Percentiles rank a stretch among this genome's conserved stretches.
Conservation (phyloP, 495 filamentous ascomycete species). For the Immersiella caudata region DNA sequence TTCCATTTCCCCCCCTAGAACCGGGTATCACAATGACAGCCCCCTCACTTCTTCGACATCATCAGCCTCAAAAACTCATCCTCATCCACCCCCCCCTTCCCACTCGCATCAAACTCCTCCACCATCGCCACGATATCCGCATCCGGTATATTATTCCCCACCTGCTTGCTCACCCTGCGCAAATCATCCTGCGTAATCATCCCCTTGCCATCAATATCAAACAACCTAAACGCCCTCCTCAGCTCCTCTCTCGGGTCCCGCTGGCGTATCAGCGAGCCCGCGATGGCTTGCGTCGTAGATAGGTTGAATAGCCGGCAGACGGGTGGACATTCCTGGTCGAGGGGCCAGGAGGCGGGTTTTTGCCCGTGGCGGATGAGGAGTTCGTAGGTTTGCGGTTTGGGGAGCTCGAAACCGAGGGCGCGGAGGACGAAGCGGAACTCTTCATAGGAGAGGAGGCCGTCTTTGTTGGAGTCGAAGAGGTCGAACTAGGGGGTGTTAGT, state of each 20-base stretch:
- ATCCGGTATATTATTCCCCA: slow-evolving; percentile 90
- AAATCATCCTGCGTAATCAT: slow-evolving; percentile 86
- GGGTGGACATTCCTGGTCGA: slow-evolving; percentile 42
- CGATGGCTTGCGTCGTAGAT: slow-evolving; percentile 70
- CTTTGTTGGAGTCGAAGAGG: slow-evolving; percentile 97
- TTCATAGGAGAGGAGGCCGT: slow-evolving; percentile 92
- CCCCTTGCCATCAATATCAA: slow-evolving; percentile 74
- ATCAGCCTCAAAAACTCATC: slow-evolving; percentile 78
- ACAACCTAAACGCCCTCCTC: slow-evolving; percentile 84
- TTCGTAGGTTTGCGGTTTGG: slow-evolving; percentile 43
- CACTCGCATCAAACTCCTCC: slow-evolving; percentile 96
- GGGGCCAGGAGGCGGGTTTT: slow-evolving; percentile 39
- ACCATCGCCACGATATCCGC: slow-evolving; percentile 95
- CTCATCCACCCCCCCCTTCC: slow-evolving; percentile 82
- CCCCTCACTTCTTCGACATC: slow-evolving; percentile 37
- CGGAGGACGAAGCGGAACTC: slow-evolving; percentile 98
- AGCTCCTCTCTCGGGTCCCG: slow-evolving; percentile 92
- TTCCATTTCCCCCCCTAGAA: neutral
- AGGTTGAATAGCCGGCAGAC: slow-evolving; percentile 41
- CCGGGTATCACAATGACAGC: neutral
- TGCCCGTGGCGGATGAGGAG: slow-evolving; percentile 40
- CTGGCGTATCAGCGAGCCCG: slow-evolving; percentile 74
- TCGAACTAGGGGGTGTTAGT: slow-evolving; percentile 65
- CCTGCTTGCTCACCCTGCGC: slow-evolving; percentile 81
- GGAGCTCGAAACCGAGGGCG: slow-evolving; percentile 81